These are phyloP conservation scores for Lycium barbarum DNA, from an alignment of 257 asterid genomes.

Conservation along the genomic window DNA sequence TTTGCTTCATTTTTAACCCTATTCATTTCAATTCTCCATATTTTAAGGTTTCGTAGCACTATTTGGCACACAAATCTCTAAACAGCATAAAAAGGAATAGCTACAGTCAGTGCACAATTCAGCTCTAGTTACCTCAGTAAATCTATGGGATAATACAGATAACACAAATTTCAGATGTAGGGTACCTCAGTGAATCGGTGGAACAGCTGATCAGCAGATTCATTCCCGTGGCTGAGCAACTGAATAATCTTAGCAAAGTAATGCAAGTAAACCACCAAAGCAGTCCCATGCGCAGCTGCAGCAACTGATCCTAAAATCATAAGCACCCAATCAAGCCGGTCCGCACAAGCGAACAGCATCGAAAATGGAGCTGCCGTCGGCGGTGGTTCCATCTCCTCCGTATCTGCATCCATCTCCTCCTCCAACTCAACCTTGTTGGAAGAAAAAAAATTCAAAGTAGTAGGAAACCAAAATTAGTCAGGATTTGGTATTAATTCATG, in stretches of 20 bases:
- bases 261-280: slow-evolving; percentile 93
- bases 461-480: too few relatives aligned
- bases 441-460: too few relatives aligned
- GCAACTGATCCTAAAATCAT: slow-evolving; percentile 92
- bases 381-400: slow-evolving; percentile 94
- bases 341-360: slow-evolving; percentile 86
- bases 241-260: slow-evolving; percentile 86
- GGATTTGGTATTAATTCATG: too few relatives aligned
- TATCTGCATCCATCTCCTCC: slow-evolving; percentile 89
- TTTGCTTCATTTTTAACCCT: background rate
- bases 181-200: slow-evolving; percentile 81
- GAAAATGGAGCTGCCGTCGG: slow-evolving; percentile 98
- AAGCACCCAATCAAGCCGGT: slow-evolving; percentile 85
- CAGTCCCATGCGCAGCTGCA: slow-evolving; percentile 98
- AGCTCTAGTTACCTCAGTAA: slow-evolving; percentile 8
- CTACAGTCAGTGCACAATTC: background rate
- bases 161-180: background rate
- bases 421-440: slow-evolving; percentile 60
- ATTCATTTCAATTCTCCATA: background rate
- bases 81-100: background rate
- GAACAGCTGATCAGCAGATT: slow-evolving; percentile 52
- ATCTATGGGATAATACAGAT: background rate
- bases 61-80: background rate
- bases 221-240: slow-evolving; percentile 52
- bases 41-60: background rate